A percentile compares a stretch with the other conserved stretches of the same genome.
These are phyloP conservation scores for Gossypium sturtianum DNA, from an alignment of 345 rosid genomes.

Conservation along the genomic window DNA sequence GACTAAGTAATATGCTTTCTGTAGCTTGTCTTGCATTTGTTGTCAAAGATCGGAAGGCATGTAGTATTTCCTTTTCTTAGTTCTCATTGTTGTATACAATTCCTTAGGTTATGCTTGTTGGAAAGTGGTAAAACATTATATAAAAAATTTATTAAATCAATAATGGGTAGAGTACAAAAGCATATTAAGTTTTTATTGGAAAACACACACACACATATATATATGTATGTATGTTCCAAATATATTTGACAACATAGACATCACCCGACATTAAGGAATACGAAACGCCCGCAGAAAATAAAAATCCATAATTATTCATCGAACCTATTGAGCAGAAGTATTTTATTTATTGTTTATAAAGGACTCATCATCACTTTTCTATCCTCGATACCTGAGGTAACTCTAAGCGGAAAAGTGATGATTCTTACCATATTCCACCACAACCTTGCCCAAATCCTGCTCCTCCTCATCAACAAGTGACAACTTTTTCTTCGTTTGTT, in stretches of 20 bases:
- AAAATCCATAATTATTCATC: neutral
- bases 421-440: conserved; percentile 10
- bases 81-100: too few relatives aligned
- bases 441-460: conserved; percentile 8
- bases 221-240: neutral
- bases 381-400: neutral
- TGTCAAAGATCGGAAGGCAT: too few relatives aligned
- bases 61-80: too few relatives aligned
- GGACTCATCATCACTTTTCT: too few relatives aligned
- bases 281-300: neutral
- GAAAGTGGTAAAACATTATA: too few relatives aligned
- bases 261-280: neutral
- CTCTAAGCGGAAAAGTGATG: neutral
- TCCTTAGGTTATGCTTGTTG: too few relatives aligned
- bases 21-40: too few relatives aligned
- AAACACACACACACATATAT: too few relatives aligned
- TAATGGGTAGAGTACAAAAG: too few relatives aligned
- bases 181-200: neutral
- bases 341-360: neutral
- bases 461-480: neutral
- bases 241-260: neutral
- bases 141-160: too few relatives aligned
- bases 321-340: neutral
- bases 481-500: conserved; percentile 20
- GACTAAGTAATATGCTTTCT: too few relatives aligned